These are phyloP conservation scores for Fusarium hainanense DNA, from an alignment of 2,329 filamentous ascomycete genomes.

Conservation along the genomic window DNA sequence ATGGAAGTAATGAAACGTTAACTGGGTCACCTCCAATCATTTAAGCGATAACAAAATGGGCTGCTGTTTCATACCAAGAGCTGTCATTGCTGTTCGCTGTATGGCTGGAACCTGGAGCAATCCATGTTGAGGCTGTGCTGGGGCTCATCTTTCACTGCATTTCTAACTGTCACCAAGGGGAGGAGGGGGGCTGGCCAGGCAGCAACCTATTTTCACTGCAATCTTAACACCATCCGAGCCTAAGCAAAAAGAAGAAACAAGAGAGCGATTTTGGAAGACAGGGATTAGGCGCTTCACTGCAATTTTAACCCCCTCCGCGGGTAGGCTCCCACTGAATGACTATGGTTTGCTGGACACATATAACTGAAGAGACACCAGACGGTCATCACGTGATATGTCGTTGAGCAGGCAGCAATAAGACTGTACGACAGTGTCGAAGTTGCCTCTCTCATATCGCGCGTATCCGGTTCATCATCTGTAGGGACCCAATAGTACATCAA, in stretches of 20 bases:
- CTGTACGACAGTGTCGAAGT: background rate
- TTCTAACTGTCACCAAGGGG: background rate
- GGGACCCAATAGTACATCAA: fast-evolving
- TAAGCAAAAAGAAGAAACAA: too few relatives aligned
- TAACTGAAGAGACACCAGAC: background rate
- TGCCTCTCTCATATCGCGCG: background rate
- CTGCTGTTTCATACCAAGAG: too few relatives aligned
- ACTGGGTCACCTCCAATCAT: background rate
- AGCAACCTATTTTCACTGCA: too few relatives aligned
- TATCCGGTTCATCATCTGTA: fast-evolving
- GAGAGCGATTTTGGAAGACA: too few relatives aligned
- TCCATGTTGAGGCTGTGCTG: background rate
- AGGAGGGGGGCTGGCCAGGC: too few relatives aligned
- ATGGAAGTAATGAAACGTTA: fast-evolving
- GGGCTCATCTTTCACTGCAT: background rate
- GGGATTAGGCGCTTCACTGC: background rate
- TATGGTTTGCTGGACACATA: background rate
- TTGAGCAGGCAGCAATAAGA: background rate
- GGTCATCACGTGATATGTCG: background rate
- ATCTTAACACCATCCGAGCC: too few relatives aligned
- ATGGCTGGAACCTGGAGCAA: background rate
- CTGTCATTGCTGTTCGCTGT: background rate
- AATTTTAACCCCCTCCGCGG: background rate
- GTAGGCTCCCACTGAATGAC: background rate
- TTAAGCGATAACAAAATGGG: fast-evolving